Conservation (phyloP, 2,329 filamentous ascomycete species). For the Dactylellina haptotyla region DNA sequence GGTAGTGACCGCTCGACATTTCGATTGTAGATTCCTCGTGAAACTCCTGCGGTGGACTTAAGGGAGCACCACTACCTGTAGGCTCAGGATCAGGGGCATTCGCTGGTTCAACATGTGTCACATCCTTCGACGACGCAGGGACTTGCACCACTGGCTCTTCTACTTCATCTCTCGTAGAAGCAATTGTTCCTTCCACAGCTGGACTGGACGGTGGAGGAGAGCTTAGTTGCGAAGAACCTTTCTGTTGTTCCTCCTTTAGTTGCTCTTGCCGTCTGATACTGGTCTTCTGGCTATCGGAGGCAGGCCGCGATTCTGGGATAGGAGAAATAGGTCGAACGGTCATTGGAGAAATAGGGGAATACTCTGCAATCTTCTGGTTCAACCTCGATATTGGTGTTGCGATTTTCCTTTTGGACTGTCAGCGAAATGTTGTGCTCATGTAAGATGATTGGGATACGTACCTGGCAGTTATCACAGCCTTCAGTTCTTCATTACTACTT, state of each 20-base stretch:
- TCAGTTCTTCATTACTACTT: slow-evolving; percentile 28
- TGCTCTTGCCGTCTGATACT: slow-evolving; percentile 34
- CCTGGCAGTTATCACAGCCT: slow-evolving; percentile 19
- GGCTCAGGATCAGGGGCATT: not conserved
- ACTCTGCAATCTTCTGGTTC: slow-evolving; percentile 45
- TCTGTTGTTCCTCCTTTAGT: slow-evolving; percentile 41
- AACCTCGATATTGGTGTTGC: slow-evolving; percentile 44
- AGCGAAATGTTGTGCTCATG: not conserved
- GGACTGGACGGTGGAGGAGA: slow-evolving; percentile 50
- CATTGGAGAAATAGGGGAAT: slow-evolving; percentile 47
- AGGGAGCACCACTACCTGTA: slow-evolving; percentile 21
- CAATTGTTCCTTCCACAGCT: not conserved
- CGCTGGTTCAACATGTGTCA: not conserved
- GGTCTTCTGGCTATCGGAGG: slow-evolving; percentile 15
- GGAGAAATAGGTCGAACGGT: slow-evolving; percentile 15
- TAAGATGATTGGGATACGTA: not conserved
- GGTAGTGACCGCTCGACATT: slow-evolving; percentile 35
- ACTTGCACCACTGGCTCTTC: slow-evolving; percentile 36
- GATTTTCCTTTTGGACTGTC: slow-evolving; percentile 25
- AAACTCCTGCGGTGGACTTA: slow-evolving; percentile 37
- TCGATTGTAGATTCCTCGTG: slow-evolving; percentile 40
- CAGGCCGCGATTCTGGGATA: slow-evolving; percentile 32
- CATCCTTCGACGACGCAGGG: slow-evolving; percentile 34
- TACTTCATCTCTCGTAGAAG: not conserved
- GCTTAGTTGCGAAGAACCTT: slow-evolving; percentile 41